phyloP scores from a whole-genome alignment of 129 eudicot species.

The Pseudognaphalium luteoalbum region DNA sequence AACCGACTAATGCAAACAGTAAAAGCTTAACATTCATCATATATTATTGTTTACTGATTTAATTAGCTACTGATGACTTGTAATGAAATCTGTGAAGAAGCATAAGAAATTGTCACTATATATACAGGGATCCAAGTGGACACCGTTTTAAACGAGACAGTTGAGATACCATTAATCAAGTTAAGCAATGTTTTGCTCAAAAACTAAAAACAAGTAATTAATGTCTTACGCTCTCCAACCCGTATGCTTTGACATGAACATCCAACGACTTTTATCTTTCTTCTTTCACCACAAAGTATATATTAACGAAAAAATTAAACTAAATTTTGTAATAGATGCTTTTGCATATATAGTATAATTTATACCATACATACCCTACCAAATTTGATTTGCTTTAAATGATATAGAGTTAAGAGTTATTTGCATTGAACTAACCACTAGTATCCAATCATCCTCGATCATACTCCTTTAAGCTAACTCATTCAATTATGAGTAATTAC shows the following conservation, averaged over 20 bases:
- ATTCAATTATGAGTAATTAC: too few relatives aligned
- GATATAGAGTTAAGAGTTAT: too few relatives aligned
- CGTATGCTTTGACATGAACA: constrained; percentile 15
- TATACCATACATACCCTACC: too few relatives aligned
- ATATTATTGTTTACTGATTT: constrained; percentile 1
- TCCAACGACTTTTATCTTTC: background rate
- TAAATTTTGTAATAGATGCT: too few relatives aligned
- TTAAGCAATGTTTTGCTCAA: constrained; percentile 24
- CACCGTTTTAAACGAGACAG: constrained; percentile 21
- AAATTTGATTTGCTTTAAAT: too few relatives aligned
- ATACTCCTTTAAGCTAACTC: too few relatives aligned
- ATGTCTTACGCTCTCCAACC: constrained; percentile 13
- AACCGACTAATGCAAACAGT: constrained; percentile 18
- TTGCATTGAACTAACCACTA: too few relatives aligned
- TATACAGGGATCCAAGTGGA: constrained; percentile 28
- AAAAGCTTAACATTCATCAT: constrained; percentile 31
- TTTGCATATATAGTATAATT: too few relatives aligned
- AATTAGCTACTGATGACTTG: constrained; percentile 12
- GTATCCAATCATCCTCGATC: too few relatives aligned
- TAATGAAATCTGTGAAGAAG: constrained; percentile 28
- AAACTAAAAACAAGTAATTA: constrained; percentile 1
- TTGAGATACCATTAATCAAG: constrained; percentile 21
- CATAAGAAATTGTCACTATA: constrained; percentile 10
- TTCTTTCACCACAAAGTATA: background rate
- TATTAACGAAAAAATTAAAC: too few relatives aligned